Evolutionary conservation across 2,329 filamentous ascomycete species (phyloP).

Genomic region (Neoscytalidium dimidiatum): DNA sequence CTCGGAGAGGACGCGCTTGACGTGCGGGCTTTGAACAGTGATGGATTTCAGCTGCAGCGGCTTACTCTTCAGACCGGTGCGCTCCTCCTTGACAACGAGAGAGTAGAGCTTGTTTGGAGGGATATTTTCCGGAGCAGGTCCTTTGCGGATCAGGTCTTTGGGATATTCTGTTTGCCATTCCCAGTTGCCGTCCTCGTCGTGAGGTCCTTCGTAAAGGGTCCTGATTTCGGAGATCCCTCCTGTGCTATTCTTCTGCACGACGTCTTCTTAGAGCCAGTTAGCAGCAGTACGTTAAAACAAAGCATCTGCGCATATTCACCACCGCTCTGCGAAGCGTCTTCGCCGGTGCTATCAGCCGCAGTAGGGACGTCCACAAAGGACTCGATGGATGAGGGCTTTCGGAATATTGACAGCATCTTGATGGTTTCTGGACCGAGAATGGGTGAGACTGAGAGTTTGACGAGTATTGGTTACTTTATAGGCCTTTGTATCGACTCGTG

Average conservation of each 20-base stretch:
- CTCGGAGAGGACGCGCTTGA: not conserved
- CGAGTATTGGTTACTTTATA: too few relatives aligned
- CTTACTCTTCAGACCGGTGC: not conserved
- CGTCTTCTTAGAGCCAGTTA: too few relatives aligned
- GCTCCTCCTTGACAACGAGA: not conserved
- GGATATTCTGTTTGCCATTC: not conserved
- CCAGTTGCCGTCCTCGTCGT: not conserved
- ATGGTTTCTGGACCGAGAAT: too few relatives aligned
- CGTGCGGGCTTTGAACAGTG: conserved; percentile 2
- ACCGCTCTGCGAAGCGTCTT: not conserved
- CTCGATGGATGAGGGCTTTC: not conserved
- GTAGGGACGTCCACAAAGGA: not conserved
- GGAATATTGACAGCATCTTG: not conserved
- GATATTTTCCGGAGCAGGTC: not conserved
- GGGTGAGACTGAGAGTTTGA: too few relatives aligned
- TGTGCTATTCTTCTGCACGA: not conserved
- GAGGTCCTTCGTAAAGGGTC: not conserved
- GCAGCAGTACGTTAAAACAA: not conserved
- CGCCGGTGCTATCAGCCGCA: conserved; percentile 19
- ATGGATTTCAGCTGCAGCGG: not conserved
- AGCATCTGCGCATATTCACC: too few relatives aligned
- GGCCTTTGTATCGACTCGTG: too few relatives aligned
- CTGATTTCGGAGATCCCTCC: not conserved
- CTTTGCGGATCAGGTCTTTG: not conserved
- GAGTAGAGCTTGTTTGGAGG: not conserved